Base-by-base conservation (phyloP, 352 stramenopile species). In the Phytopythium montanum region DNA sequence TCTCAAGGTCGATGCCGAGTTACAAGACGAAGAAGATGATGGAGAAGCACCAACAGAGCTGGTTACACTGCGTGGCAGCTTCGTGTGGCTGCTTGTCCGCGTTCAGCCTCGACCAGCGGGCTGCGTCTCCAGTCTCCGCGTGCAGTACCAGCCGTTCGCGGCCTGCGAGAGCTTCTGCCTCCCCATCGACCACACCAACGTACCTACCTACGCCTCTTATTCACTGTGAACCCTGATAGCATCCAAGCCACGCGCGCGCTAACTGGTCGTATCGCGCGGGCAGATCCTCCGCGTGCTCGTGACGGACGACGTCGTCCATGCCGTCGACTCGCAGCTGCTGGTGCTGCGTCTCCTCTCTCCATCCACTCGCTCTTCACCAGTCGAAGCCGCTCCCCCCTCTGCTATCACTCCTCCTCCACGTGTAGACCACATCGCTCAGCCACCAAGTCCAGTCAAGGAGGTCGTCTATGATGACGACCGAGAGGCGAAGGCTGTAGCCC, bases 71-170 rank as follows among this genome's bases (percentile, higher is more conserved):
- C 61, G 60, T 61, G 78, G 78, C 3, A 62, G 59, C 25, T 86
- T 81, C 31, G 61, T 75, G 31, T 79, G 68, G 61, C 23, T 88
- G n/a, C 72, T 84, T 26, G 66, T 86, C 56, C 71, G 72, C 19
- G 42, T 88, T 14, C 74, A 88, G 48, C 67, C 67, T 19, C 14
- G 64, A 39, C 19, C 38, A 2, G 18, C 34, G 19, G 18, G 52
- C 21, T 19, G 19, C 9, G 48, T 61, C 16, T 46, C 45, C n/a
- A 23, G 8, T 19, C 23, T 75, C 34, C 71, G 65, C n/a, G 72
- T 87, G 36, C 75, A 86, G 51, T 87, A 86, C 54, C 76, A 89
- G 61, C 28, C 85, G 50, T 75, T 66, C 12, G 54, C 72, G n/a
- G 38, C 61, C 33, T 79, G 66, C n/a, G 76, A 89, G 56, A 85